phyloP scores from a whole-genome alignment of 306 rosid genomes.

The Betula pendula region DNA sequence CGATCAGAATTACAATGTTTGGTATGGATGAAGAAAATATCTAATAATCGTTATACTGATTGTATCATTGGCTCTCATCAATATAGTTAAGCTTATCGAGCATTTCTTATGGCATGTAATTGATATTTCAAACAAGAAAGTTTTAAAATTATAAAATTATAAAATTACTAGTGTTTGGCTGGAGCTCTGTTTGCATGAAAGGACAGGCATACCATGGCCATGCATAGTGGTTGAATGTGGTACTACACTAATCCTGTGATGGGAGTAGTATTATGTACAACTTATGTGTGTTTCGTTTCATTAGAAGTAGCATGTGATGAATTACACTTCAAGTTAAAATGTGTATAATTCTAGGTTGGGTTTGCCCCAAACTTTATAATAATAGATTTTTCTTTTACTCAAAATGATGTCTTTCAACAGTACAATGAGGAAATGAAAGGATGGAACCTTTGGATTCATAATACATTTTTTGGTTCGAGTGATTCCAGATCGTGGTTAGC shows the following conservation, averaged over 20 bases:
- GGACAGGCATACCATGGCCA: background rate
- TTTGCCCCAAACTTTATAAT: background rate
- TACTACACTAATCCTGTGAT: too few relatives aligned
- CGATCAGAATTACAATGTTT: slow-evolving; percentile 77
- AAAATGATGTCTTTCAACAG: background rate
- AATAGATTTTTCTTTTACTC: background rate
- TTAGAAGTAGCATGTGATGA: background rate
- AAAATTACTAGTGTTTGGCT: background rate
- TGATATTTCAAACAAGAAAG: background rate
- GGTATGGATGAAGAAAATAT: slow-evolving; percentile 53
- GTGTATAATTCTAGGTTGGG: background rate
- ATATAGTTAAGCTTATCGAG: background rate
- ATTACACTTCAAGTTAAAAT: background rate
- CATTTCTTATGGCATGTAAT: background rate
- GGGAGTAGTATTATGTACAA: background rate
- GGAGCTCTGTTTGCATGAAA: background rate
- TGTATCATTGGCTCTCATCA: slow-evolving; percentile 21
- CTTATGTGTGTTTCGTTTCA: background rate
- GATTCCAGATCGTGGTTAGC: background rate
- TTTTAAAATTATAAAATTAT: background rate
- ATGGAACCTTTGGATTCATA: background rate
- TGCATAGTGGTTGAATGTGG: background rate
- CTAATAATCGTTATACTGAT: slow-evolving; percentile 7
- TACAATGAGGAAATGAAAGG: background rate
- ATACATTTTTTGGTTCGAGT: background rate